Conservation (phyloP, 2,329 filamentous ascomycete genomes). For the Macrophomina phaseolina region DNA sequence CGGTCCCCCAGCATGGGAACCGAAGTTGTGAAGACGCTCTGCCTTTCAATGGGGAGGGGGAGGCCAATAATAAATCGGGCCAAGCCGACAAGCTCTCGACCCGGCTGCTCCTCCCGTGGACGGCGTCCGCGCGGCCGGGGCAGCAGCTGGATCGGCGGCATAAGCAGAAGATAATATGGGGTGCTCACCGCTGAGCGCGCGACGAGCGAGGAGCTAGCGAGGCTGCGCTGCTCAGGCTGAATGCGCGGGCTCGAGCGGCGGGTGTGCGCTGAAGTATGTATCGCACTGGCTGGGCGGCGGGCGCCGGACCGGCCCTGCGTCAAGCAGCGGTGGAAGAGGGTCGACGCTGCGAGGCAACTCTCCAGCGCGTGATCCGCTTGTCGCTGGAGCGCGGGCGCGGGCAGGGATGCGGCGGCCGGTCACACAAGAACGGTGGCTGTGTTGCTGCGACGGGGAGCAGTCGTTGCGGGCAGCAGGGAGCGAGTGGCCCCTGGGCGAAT, state of each 20-base stretch:
- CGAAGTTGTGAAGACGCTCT: not conserved
- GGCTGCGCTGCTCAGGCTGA: not conserved
- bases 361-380: constrained; percentile 19
- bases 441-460: not conserved
- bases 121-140: constrained; percentile 10
- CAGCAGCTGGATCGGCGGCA: constrained; percentile 21
- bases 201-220: not conserved
- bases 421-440: constrained; percentile 19
- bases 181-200: constrained; percentile 8
- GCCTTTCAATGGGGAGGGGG: not conserved
- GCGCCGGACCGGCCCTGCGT: constrained; percentile 16
- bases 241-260: not conserved
- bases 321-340: constrained; percentile 21
- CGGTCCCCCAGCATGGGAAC: constrained; percentile 1
- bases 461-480: constrained; percentile 6
- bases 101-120: not conserved
- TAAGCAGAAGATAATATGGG: not conserved
- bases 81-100: not conserved
- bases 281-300: not conserved
- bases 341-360: constrained; percentile 3
- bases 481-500: constrained; percentile 2
- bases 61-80: not conserved
- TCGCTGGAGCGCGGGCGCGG: not conserved
- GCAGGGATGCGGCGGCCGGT: constrained; percentile 12
- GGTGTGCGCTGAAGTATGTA: not conserved